Base-by-base conservation (phyloP, 331 rosid genomes). In the Dryas integrifolia region DNA sequence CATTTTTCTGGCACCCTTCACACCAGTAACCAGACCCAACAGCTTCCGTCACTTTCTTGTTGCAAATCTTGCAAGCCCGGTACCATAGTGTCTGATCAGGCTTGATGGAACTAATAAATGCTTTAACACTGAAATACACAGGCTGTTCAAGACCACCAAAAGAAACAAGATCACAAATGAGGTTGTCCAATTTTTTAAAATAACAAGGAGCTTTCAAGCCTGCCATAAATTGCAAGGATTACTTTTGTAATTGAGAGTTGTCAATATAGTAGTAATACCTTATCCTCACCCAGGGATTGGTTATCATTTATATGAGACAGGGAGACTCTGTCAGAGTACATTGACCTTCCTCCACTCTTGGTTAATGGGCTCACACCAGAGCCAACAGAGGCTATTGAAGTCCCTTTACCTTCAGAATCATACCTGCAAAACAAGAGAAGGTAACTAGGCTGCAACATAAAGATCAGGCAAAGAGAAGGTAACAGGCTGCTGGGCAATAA, bases 71-170 rank as follows among this genome's bases (percentile, higher is more conserved):
- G 76, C 99, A 95, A 57, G 97, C 97, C 1, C 92, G 89, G 69
- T 95, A 95, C 96, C 93, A 95, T 96, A 88, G 87, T 48, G 92
- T 78, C 75, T 95, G 99, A 8, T 92, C 99, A 66, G 93, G 88
- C 79, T 57, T 92, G 56, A 95, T 84, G 24, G 69, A 87, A 76
- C 90, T 88, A 49, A 95, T 77, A 44, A 80, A 80, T 9, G 83
- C 97, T 83, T 83, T 92, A 10, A 89, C 48, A 67, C 92, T 92
- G 81, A 89, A 95, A 78, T 69, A 79, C 26, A 66, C 88, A 8
- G 99, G 93, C 99, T 91, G 86, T 24, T 60, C 30, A 72, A 70
- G 59, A 67, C 38, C 45, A 70, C 63, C 66, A 56, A 30, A 67
- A 12, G 18, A 64, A 41, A 41, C 49, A 30, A 41, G 46, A 10